A percentile compares a stretch with the other conserved stretches of the same genome.
Evolutionary conservation across 441 rosid genomes (phyloP).

Genomic region (Gossypium trilobum): DNA sequence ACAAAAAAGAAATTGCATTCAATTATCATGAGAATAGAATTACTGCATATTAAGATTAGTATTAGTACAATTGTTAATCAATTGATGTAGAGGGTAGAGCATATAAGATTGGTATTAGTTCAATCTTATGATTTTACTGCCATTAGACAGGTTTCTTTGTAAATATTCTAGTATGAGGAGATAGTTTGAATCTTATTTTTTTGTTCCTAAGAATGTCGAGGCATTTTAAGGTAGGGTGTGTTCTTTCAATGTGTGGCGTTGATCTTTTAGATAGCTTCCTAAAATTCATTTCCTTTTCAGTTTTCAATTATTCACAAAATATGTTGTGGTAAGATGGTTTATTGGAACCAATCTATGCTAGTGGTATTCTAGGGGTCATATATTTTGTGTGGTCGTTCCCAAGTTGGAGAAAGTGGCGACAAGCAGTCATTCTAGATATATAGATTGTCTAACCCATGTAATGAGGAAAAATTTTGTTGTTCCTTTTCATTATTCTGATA

Average conservation of each 20-base stretch:
- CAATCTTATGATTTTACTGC: slow-evolving; percentile 7
- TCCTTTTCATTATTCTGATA: neutral
- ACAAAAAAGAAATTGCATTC: neutral
- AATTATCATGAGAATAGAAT: neutral
- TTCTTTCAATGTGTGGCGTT: neutral
- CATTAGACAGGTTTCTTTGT: neutral
- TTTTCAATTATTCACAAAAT: neutral
- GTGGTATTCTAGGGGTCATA: neutral
- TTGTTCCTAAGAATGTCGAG: neutral
- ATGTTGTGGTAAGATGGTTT: slow-evolving; percentile 5
- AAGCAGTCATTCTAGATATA: neutral
- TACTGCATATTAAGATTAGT: neutral
- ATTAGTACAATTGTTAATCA: neutral
- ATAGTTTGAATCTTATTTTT: neutral
- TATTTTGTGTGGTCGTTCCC: neutral
- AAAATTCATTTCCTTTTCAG: neutral
- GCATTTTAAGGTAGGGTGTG: neutral
- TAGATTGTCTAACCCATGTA: neutral
- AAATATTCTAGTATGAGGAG: neutral
- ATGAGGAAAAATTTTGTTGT: neutral
- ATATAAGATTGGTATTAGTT: neutral
- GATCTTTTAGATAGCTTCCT: neutral
- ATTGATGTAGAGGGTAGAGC: neutral
- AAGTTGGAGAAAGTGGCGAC: neutral
- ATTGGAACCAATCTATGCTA: neutral